Percentiles rank a stretch among this genome's conserved stretches.
Evolutionary conservation across 306 rosid genomes (phyloP).

Genomic region (Senna tora): DNA sequence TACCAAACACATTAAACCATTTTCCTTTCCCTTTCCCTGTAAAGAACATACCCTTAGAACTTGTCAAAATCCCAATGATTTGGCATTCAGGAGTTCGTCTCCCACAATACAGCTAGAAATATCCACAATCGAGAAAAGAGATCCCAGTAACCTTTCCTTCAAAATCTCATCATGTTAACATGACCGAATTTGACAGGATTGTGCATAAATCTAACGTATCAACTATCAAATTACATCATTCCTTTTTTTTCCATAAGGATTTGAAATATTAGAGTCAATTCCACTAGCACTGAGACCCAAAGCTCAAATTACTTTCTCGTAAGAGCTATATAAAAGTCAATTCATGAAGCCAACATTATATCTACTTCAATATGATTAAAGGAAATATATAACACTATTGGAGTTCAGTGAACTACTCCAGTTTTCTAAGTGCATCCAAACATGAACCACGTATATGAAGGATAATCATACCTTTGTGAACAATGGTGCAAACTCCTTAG

Average conservation of each 20-base stretch:
- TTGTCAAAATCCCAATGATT: constrained; percentile 4
- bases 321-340: background rate
- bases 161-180: constrained; percentile 6
- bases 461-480: constrained; percentile 67
- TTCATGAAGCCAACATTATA: constrained; percentile 6
- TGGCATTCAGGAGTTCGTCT: too few species aligned
- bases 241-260: too few species aligned
- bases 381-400: background rate
- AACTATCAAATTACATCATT: background rate
- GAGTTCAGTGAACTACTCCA: constrained; percentile 10
- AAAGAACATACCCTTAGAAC: too few species aligned
- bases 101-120: constrained; percentile 7
- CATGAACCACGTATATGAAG: background rate
- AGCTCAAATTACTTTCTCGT: too few species aligned
- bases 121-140: background rate
- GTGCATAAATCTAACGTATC: background rate
- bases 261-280: too few species aligned
- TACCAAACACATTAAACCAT: too few species aligned
- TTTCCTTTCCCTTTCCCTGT: too few species aligned
- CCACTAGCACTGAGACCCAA: too few species aligned
- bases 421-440: constrained; percentile 23
- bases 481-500: constrained; percentile 70
- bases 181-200: constrained; percentile 11
- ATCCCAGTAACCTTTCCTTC: constrained; percentile 12
- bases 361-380: constrained; percentile 4